phyloP scores from a whole-genome alignment of 73 alveolate species.

The Paramecium pentaurelia region DNA sequence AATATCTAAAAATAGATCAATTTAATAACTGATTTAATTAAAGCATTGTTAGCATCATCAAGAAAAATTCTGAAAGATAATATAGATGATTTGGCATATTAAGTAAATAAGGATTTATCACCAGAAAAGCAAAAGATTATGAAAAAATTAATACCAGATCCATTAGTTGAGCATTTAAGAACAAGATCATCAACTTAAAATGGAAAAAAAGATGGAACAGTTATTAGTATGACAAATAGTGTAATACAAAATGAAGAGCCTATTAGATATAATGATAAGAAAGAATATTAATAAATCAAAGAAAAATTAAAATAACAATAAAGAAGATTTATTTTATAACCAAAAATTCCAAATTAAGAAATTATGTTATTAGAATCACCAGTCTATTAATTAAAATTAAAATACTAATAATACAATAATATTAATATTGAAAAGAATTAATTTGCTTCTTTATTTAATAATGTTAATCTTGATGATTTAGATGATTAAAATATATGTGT shows the following conservation, averaged over 20 bases:
- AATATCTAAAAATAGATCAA: not conserved
- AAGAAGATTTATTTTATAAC: not conserved
- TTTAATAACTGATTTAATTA: slow-evolving; percentile 1
- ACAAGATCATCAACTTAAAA: slow-evolving; percentile 24
- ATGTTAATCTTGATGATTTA: not conserved
- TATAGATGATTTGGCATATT: slow-evolving; percentile 25
- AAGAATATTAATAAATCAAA: not conserved
- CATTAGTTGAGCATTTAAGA: not conserved
- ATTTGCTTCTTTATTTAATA: not conserved
- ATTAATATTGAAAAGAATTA: not conserved
- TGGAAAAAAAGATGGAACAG: not conserved
- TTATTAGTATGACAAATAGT: not conserved
- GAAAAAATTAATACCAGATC: not conserved
- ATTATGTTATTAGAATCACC: not conserved
- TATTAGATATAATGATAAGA: not conserved
- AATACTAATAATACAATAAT: not conserved
- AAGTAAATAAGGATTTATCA: not conserved
- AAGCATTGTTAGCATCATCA: not conserved
- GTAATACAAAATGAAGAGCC: not conserved
- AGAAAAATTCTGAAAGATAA: not conserved
- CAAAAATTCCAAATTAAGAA: not conserved
- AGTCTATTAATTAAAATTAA: not conserved
- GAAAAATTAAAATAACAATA: not conserved
- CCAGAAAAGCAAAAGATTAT: not conserved
- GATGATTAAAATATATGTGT: slow-evolving; percentile 21